Percentiles rank a stretch among this genome's conserved stretches.
Conservation (phyloP, 306 rosid genomes). For the Medicago ruthenica region DNA sequence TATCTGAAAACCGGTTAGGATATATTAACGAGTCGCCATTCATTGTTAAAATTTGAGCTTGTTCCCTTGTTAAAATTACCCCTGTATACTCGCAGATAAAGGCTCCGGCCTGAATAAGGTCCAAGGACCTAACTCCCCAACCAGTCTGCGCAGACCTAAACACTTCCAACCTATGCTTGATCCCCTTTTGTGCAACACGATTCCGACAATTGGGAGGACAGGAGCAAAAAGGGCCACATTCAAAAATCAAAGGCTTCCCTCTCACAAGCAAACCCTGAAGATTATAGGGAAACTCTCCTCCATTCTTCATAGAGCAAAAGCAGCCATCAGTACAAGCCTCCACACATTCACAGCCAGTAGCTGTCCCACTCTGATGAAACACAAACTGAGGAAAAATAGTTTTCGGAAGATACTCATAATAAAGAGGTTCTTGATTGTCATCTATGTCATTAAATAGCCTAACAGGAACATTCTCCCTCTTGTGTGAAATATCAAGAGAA, state of each 20-base stretch:
- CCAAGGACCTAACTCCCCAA: slow-evolving; percentile 96
- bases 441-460: slow-evolving; percentile 84
- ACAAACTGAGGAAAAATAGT: slow-evolving; percentile 79
- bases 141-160: slow-evolving; percentile 87
- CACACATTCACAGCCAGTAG: slow-evolving; percentile 79
- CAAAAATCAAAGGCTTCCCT: slow-evolving; percentile 91
- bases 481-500: slow-evolving; percentile 69
- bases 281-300: slow-evolving; percentile 76
- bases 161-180: slow-evolving; percentile 75
- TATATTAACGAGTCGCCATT: slow-evolving; percentile 79
- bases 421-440: slow-evolving; percentile 68
- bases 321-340: slow-evolving; percentile 63
- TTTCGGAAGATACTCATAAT: slow-evolving; percentile 64
- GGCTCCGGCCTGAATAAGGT: slow-evolving; percentile 87
- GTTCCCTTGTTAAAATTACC: slow-evolving; percentile 83
- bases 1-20: slow-evolving; percentile 74
- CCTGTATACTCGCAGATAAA: slow-evolving; percentile 94
- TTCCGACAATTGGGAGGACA: slow-evolving; percentile 86
- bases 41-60: slow-evolving; percentile 83
- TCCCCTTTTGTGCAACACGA: slow-evolving; percentile 79
- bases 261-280: slow-evolving; percentile 69
- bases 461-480: slow-evolving; percentile 65
- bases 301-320: slow-evolving; percentile 83
- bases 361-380: slow-evolving; percentile 68
- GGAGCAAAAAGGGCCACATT: slow-evolving; percentile 86